Evolutionary conservation across 106 monocot species (phyloP), one percentile per base, ranked within the genome.

Genomic region (Vanilla planifolia): DNA sequence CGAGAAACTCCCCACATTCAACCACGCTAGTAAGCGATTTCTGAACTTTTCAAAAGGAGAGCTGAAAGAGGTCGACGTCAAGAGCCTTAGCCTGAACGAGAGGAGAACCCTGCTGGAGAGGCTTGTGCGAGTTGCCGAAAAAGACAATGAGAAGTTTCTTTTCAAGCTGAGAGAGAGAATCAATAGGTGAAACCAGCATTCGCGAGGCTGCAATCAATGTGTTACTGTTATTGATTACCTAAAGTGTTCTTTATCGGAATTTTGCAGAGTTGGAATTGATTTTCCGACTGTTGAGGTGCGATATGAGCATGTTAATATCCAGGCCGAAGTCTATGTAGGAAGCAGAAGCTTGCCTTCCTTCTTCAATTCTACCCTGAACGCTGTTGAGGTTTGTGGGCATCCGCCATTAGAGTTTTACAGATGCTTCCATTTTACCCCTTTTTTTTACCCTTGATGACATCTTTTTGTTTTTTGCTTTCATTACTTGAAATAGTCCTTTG

Each of bases 111-210:
- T 52, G 28, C 30, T 66, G 1, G 65, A 66, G 20, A 39, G 65
- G 33, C 27, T 66, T 15, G 28, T 66, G 1, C 26, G 33, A 52
- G 33, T 24, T 14, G 51, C 47, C 0, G 65, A 53, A 19, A 52
- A 66, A 41, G 51, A 66, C 33, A 35, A 66, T 53, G 65, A 66
- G 25, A 52, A 21, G 47, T 66, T 66, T 47, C 39, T 66, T 11
- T 30, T 48, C 1, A 66, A 66, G 65, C 65, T 66, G 39, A 51
- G 24, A 16, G 11, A 66, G 2, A 39, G 65, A 24, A 66, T 66
- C 20, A 32, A 36, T 10, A 24, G 47, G 65, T 66, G 28, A 30
- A 25, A 1, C 41, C 41, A 16, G 22, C 26, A n/a, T n/a, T n/a
- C n/a, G n/a, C n/a, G n/a, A n/a, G n/a, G n/a, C n/a, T n/a, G n/a